Base-by-base conservation (phyloP, 1,284 basidiomycete genomes). In the Ustilago sp. region DNA sequence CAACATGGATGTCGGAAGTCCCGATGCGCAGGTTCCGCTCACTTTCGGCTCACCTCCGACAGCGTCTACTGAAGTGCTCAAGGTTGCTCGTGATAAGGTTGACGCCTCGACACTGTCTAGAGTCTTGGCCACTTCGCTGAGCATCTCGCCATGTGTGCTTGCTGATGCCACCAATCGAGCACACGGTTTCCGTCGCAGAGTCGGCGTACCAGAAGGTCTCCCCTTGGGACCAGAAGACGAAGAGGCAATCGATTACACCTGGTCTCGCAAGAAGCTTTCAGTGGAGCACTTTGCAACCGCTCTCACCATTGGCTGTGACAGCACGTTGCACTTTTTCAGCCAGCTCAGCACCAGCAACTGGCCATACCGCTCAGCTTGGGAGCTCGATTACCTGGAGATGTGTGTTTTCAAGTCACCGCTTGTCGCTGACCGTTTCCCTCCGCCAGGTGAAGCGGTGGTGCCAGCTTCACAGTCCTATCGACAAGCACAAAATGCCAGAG, bases 361-460 rank as follows among this genome's bases (percentile, higher is more conserved):
- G 83, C 61, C 65, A 0, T 61, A 75, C 41, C 60, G 64, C 0
- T 77, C 82, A 5, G 79, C 80, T n/a, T 85, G 83, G 83, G 83
- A 85, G 63, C 70, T 85, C n/a, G 76, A 80, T 57, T 85, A 85
- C 38, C 68, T 85, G 17, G 80, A 85, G 54, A 74, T 79, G 63
- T 84, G 81, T 62, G 81, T 84, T 2, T 82, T 85, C 63, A 74
- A 82, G 28, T 68, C 77, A 11, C 69, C 70, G 7, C 64, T 84
- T 13, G 66, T 81, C 0, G 72, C 75, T 13, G 69, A 80, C 17
- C 77, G 83, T 1, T 85, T 85, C 67, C 81, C 81, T 8, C 72
- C 83, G 19, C 83, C 83, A 0, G 74, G 79, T 8, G 70, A 73
- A 8, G 60, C 63, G 13, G 70, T 73, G 1, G 80, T 82, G 4